Conservation (phyloP, 306 rosid species). For the Pueraria montana region DNA sequence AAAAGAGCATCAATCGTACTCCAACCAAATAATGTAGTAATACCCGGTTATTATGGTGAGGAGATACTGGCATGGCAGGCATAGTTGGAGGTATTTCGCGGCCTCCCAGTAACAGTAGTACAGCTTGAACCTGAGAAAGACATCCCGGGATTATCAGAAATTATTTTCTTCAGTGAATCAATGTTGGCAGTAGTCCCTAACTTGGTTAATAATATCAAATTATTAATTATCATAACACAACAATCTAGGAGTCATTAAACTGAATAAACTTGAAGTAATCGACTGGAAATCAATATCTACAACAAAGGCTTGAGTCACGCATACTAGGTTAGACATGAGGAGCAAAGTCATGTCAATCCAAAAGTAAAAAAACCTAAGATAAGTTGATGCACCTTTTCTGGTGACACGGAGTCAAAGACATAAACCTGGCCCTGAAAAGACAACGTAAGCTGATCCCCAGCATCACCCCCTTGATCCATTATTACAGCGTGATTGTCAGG, state of each 20-base stretch:
- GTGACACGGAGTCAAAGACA: slow-evolving; percentile 73
- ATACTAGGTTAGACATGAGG: slow-evolving; percentile 8
- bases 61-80: slow-evolving; percentile 55
- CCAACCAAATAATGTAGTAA: slow-evolving; percentile 48
- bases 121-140: slow-evolving; percentile 81
- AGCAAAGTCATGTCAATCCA: background rate
- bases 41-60: slow-evolving; percentile 66
- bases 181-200: slow-evolving; percentile 26
- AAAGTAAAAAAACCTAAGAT: slow-evolving; percentile 21
- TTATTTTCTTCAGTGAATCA: slow-evolving; percentile 22
- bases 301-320: slow-evolving; percentile 3
- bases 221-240: slow-evolving; percentile 33
- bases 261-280: slow-evolving; percentile 12
- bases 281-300: slow-evolving; percentile 32
- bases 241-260: slow-evolving; percentile 33
- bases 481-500: slow-evolving; percentile 54
- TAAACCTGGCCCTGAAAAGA: slow-evolving; percentile 84
- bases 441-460: slow-evolving; percentile 75
- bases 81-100: slow-evolving; percentile 66
- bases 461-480: slow-evolving; percentile 58
- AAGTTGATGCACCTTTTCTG: slow-evolving; percentile 70
- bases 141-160: slow-evolving; percentile 45
- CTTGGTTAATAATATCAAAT: slow-evolving; percentile 22
- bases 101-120: slow-evolving; percentile 73
- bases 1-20: slow-evolving; percentile 46